phyloP scores from a whole-genome alignment of 306 rosid species.

The Spatholobus suberectus region DNA sequence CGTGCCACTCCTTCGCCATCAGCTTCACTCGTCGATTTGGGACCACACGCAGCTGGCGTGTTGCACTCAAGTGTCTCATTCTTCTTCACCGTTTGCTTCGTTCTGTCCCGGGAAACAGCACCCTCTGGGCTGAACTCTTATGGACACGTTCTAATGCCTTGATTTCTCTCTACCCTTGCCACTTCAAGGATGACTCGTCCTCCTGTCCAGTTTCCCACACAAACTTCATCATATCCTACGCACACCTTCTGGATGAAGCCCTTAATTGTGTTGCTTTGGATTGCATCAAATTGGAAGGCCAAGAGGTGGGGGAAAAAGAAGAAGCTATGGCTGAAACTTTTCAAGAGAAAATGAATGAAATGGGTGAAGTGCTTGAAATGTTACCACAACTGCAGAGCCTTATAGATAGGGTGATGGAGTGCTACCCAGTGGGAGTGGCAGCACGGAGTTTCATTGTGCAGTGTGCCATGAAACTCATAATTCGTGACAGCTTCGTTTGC shows the following conservation, averaged over 20 bases:
- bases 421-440: constrained; percentile 59
- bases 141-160: constrained; percentile 61
- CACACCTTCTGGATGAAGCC: constrained; percentile 65
- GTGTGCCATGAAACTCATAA: constrained; percentile 60
- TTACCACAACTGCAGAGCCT: constrained; percentile 70
- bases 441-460: constrained; percentile 49
- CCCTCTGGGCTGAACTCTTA: constrained; percentile 54
- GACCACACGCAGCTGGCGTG: constrained; percentile 69
- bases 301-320: neutral
- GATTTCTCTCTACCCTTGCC: constrained; percentile 69
- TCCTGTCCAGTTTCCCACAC: constrained; percentile 42
- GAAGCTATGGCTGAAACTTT: neutral
- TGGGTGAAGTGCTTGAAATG: constrained; percentile 58
- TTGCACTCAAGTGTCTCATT: constrained; percentile 81
- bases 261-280: constrained; percentile 54
- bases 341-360: constrained; percentile 53
- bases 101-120: constrained; percentile 51
- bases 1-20: constrained; percentile 55
- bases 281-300: neutral
- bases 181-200: constrained; percentile 51
- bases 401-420: constrained; percentile 71
- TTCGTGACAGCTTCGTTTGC: constrained; percentile 66
- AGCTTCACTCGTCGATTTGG: constrained; percentile 74
- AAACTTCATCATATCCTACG: constrained; percentile 59
- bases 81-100: constrained; percentile 85